These are phyloP conservation scores for Acacia crassicarpa DNA, from an alignment of 306 rosid genomes.

Conservation along the genomic window DNA sequence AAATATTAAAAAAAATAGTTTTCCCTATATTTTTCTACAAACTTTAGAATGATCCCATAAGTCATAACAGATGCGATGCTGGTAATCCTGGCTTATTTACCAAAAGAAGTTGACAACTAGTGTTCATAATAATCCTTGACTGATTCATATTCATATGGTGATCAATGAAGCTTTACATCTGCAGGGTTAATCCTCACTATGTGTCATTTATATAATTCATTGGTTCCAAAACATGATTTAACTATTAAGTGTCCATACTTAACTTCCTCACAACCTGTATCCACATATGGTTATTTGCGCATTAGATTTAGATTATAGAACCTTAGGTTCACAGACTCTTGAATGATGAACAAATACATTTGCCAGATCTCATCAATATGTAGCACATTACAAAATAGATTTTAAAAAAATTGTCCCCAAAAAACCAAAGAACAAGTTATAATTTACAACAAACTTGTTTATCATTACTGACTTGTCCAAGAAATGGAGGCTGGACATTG, in stretches of 20 bases:
- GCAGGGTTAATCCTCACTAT: neutral
- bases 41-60: constrained; percentile 34
- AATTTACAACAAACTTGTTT: constrained; percentile 34
- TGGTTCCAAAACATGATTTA: neutral
- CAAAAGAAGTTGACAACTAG: neutral
- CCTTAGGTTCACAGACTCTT: neutral
- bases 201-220: neutral
- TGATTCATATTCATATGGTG: neutral
- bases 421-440: constrained; percentile 13
- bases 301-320: neutral
- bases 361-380: neutral
- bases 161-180: neutral
- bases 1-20: neutral
- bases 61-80: constrained; percentile 22
- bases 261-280: neutral
- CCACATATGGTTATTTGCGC: neutral
- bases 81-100: neutral
- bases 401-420: constrained; percentile 27
- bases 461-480: constrained; percentile 23
- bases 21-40: neutral
- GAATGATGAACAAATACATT: constrained; percentile 8
- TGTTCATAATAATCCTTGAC: constrained; percentile 1
- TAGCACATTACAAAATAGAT: neutral
- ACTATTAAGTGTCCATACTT: constrained; percentile 3
- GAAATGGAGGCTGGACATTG: neutral